A percentile compares a stretch with the other conserved stretches of the same genome.
Conservation (phyloP, 1,139 yeast species). For the Suhomyces choctaworum region DNA sequence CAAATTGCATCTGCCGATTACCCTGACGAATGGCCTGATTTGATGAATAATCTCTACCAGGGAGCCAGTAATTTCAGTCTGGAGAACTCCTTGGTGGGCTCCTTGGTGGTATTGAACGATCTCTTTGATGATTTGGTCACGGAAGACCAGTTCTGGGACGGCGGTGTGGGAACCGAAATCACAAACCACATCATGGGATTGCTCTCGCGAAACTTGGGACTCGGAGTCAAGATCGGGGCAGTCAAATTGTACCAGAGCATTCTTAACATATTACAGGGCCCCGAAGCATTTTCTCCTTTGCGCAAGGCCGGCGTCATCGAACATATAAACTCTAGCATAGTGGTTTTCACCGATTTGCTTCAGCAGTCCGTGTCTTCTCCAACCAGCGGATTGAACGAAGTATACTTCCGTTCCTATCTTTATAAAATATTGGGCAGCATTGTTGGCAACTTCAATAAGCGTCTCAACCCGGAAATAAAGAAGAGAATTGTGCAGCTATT, state of each 20-base stretch:
- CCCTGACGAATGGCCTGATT: slow-evolving; percentile 94
- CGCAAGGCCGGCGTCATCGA: slow-evolving; percentile 34
- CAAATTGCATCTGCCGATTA: slow-evolving; percentile 88
- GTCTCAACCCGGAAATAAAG: slow-evolving; percentile 24
- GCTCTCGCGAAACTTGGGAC: slow-evolving; percentile 31
- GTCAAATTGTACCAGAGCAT: slow-evolving; percentile 55
- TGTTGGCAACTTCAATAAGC: slow-evolving; percentile 37
- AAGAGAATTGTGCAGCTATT: slow-evolving; percentile 17
- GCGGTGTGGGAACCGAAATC: slow-evolving; percentile 60
- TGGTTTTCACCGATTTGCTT: slow-evolving; percentile 18
- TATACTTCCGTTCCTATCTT: slow-evolving; percentile 27
- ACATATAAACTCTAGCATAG: slow-evolving; percentile 27
- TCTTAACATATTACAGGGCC: slow-evolving; percentile 52
- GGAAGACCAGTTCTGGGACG: slow-evolving; percentile 82
- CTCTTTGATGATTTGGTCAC: slow-evolving; percentile 82
- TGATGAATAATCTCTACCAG: slow-evolving; percentile 52
- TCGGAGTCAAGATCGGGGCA: slow-evolving; percentile 49
- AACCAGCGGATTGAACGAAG: slow-evolving; percentile 15
- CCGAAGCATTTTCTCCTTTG: slow-evolving; percentile 45
- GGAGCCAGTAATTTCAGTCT: slow-evolving; percentile 34
- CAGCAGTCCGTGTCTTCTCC: slow-evolving; percentile 7
- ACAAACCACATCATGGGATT: slow-evolving; percentile 48
- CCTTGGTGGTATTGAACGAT: slow-evolving; percentile 70
- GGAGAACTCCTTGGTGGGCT: slow-evolving; percentile 54
- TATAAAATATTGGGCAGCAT: slow-evolving; percentile 32